phyloP scores from a whole-genome alignment of 257 asterid genomes.

The Solanum neorickii region DNA sequence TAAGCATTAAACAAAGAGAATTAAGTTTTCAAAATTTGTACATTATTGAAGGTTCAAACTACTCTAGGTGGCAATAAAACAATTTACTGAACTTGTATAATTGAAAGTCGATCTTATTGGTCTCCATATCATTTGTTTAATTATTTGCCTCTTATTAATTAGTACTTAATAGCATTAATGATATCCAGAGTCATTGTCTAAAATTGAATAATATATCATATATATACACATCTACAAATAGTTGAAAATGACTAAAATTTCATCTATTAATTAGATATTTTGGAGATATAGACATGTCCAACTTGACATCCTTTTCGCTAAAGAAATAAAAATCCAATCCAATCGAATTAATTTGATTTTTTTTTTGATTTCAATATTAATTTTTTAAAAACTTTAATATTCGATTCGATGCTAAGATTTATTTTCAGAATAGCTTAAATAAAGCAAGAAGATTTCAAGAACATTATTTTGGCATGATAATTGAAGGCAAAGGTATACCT shows the following conservation, averaged over 20 bases:
- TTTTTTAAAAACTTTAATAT: too few species aligned
- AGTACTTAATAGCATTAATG: background rate
- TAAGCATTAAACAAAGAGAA: background rate
- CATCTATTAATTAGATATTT: background rate
- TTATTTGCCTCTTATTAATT: background rate
- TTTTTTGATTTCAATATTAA: background rate
- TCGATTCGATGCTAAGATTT: background rate
- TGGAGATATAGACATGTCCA: background rate
- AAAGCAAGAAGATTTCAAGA: background rate
- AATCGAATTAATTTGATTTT: background rate
- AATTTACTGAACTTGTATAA: background rate
- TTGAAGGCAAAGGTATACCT: constrained; percentile 7
- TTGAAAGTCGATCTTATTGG: background rate
- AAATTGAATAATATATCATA: constrained; percentile 14
- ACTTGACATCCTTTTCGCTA: background rate
- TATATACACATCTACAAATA: background rate
- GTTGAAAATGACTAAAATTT: background rate
- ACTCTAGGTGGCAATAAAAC: background rate
- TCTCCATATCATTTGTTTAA: background rate
- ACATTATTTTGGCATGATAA: constrained; percentile 20
- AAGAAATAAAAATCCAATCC: background rate
- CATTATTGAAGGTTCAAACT: background rate
- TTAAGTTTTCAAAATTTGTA: background rate
- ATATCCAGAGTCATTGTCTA: background rate
- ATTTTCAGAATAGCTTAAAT: background rate